Conservation (phyloP, 2,329 filamentous ascomycete genomes). For the Exophiala sp. region DNA sequence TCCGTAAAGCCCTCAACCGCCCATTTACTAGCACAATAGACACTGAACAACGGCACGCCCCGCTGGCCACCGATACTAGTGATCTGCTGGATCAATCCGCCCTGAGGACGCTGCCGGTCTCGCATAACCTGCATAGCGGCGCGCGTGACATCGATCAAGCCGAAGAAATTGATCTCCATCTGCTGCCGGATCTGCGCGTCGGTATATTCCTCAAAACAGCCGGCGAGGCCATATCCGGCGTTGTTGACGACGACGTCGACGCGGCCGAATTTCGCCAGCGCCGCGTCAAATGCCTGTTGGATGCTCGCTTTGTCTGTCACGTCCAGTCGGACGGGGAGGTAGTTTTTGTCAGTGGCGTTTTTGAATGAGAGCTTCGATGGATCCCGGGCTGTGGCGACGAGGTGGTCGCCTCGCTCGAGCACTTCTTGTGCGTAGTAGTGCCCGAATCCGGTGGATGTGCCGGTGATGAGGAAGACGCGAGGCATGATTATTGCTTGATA, state of each 20-base stretch:
- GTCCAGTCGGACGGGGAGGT: slow-evolving; percentile 48
- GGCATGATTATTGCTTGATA: slow-evolving; percentile 7
- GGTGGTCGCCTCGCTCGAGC: slow-evolving; percentile 36
- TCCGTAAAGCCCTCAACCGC: slow-evolving; percentile 47
- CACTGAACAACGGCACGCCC: slow-evolving; percentile 34
- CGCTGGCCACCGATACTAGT: slow-evolving; percentile 48
- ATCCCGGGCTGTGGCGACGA: slow-evolving; percentile 41
- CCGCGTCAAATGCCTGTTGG: slow-evolving; percentile 39
- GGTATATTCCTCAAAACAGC: slow-evolving; percentile 49
- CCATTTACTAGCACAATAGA: slow-evolving; percentile 43
- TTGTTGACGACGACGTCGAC: slow-evolving; percentile 59
- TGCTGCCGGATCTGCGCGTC: slow-evolving; percentile 47
- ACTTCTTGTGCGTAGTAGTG: slow-evolving; percentile 37
- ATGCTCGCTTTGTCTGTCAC: slow-evolving; percentile 44
- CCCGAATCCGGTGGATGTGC: slow-evolving; percentile 43
- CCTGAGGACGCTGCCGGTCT: slow-evolving; percentile 32
- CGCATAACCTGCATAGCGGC: slow-evolving; percentile 30
- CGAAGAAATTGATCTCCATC: slow-evolving; percentile 57
- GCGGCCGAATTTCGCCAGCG: slow-evolving; percentile 47
- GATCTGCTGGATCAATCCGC: slow-evolving; percentile 52
- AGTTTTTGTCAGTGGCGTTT: slow-evolving; percentile 35
- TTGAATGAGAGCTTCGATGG: slow-evolving; percentile 26
- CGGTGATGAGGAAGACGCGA: slow-evolving; percentile 38
- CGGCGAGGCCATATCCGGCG: slow-evolving; percentile 52
- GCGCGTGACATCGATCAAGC: slow-evolving; percentile 49